These are phyloP conservation scores for Microdochium paspali DNA, from an alignment of 2,329 filamentous ascomycete species.

Conservation along the genomic window DNA sequence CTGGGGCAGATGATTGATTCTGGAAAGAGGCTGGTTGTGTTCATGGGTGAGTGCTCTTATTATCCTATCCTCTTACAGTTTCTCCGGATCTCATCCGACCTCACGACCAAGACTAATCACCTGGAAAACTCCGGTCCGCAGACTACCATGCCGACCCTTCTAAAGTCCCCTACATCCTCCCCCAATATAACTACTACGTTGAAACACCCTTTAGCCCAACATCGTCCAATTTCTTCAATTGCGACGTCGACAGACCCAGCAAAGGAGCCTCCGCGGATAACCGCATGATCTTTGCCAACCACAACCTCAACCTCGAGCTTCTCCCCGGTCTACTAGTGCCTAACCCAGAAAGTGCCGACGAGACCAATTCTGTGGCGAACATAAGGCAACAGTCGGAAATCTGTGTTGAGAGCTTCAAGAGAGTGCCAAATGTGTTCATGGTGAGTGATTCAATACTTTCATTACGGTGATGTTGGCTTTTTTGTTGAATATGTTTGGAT, in stretches of 20 bases:
- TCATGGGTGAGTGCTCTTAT: slow-evolving; percentile 44
- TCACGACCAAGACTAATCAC: no score
- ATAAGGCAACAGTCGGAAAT: slow-evolving; percentile 28
- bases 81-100: no score
- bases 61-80: no score
- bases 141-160: slow-evolving; percentile 47
- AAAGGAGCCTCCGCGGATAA: slow-evolving; percentile 22
- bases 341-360: slow-evolving; percentile 18
- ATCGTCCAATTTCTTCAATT: slow-evolving; percentile 50
- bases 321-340: slow-evolving; percentile 25
- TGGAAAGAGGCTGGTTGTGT: slow-evolving; percentile 57
- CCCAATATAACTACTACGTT: slow-evolving; percentile 58
- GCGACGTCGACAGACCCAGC: slow-evolving; percentile 52
- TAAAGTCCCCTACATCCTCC: slow-evolving; percentile 51
- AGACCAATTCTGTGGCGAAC: slow-evolving; percentile 37
- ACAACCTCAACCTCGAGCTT: slow-evolving; percentile 23
- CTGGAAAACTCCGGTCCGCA: slow-evolving; percentile 23
- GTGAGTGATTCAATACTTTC: slow-evolving; percentile 16
- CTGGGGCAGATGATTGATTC: slow-evolving; percentile 54
- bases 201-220: slow-evolving; percentile 64
- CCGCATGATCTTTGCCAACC: slow-evolving; percentile 35
- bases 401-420: slow-evolving; percentile 19
- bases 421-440: slow-evolving; percentile 26
- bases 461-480: no score
- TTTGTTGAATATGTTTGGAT: no score